Evolutionary conservation across 495 filamentous ascomycete species (phyloP).

Genomic region (Pseudoneurospora amorphoporcata): DNA sequence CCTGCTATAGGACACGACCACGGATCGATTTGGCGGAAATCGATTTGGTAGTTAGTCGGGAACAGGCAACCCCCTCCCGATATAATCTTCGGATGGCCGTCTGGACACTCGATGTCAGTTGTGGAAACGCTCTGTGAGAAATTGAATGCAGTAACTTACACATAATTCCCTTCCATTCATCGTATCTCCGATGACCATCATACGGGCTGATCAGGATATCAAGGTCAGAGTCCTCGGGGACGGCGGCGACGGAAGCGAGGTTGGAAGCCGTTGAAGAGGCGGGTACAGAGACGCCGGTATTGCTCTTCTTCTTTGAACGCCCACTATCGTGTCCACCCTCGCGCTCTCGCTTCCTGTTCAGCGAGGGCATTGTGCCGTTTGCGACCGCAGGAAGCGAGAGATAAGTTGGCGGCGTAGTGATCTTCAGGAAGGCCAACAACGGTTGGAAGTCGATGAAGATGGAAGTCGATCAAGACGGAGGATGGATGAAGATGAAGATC

Average conservation of each 20-base stretch:
- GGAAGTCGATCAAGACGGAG: background rate
- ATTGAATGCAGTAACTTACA: background rate
- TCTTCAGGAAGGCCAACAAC: background rate
- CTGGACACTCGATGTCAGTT: background rate
- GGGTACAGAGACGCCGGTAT: background rate
- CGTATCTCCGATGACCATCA: conserved; percentile 4
- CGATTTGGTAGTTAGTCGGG: conserved; percentile 11
- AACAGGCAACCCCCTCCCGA: conserved; percentile 9
- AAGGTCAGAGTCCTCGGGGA: background rate
- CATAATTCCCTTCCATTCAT: conserved; percentile 8
- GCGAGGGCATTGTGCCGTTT: background rate
- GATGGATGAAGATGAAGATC: no score
- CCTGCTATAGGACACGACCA: conserved; percentile 14
- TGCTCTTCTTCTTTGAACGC: background rate
- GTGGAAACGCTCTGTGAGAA: background rate
- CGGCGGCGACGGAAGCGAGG: background rate
- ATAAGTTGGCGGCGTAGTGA: background rate
- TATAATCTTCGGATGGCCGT: background rate
- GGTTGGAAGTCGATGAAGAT: background rate
- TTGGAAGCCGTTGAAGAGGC: background rate
- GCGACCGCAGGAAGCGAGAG: background rate
- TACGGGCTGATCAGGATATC: background rate
- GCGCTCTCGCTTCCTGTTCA: background rate
- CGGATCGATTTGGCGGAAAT: background rate
- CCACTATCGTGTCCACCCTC: background rate